Conservation (phyloP, 2,329 filamentous ascomycete genomes). For the Aspergillus costaricaensis region DNA sequence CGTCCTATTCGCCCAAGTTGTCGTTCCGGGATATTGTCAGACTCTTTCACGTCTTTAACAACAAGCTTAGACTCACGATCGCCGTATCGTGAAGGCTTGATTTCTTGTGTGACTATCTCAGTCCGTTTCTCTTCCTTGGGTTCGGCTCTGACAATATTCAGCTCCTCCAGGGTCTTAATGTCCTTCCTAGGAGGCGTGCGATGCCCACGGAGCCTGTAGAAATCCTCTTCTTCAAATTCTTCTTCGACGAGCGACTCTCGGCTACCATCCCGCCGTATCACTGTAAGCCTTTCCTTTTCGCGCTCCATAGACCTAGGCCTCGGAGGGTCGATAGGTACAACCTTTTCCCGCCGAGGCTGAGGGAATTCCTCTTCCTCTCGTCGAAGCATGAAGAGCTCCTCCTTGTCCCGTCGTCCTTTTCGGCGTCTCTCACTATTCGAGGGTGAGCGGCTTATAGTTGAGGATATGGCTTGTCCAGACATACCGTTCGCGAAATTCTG, state of each 20-base stretch:
- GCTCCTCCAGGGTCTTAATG: conserved; percentile 62
- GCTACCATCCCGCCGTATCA: conserved; percentile 17
- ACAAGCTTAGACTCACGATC: conserved; percentile 73
- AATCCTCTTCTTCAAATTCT: conserved; percentile 58
- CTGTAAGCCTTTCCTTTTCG: conserved; percentile 26
- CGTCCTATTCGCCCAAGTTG: conserved; percentile 46
- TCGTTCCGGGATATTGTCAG: conserved; percentile 56
- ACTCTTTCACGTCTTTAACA: conserved; percentile 62
- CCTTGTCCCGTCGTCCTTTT: conserved; percentile 57
- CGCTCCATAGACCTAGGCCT: conserved; percentile 34
- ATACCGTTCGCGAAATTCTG: conserved; percentile 58
- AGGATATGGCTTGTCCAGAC: conserved; percentile 17
- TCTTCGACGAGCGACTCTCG: conserved; percentile 37
- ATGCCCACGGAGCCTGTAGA: conserved; percentile 67
- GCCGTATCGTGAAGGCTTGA: conserved; percentile 77
- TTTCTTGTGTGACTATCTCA: conserved; percentile 73
- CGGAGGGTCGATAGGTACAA: conserved; percentile 23
- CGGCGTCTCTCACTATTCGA: conserved; percentile 9
- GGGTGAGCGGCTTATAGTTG: conserved; percentile 1
- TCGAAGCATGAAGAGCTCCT: conserved; percentile 63
- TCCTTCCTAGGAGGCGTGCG: conserved; percentile 68
- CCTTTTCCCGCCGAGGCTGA: conserved; percentile 27
- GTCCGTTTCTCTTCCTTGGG: conserved; percentile 77
- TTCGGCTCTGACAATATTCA: conserved; percentile 81
- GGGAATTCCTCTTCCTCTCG: conserved; percentile 44